Conservation (phyloP, 345 rosid species). For the Luvunga scandens region DNA sequence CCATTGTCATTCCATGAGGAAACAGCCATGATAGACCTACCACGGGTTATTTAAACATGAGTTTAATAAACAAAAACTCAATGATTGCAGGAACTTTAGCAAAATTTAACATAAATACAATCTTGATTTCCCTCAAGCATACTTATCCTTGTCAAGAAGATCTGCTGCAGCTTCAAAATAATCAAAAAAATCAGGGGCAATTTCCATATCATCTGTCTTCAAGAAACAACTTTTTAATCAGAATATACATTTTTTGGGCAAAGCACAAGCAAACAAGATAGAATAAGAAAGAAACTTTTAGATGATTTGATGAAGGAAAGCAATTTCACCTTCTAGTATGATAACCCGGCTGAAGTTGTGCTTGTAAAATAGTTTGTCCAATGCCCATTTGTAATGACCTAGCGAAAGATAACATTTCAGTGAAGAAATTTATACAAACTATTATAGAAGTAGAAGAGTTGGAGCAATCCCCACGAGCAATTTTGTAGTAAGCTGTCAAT, state of each 20-base stretch:
- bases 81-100: not conserved
- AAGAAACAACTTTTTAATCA: conserved; percentile 25
- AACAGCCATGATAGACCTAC: conserved; percentile 96
- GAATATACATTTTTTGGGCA: not conserved
- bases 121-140: conserved; percentile 28
- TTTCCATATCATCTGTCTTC: conserved; percentile 97
- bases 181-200: conserved; percentile 92
- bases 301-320: conserved; percentile 11
- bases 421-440: conserved; percentile 17
- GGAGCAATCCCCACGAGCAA: conserved; percentile 60
- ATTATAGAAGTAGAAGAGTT: conserved; percentile 17
- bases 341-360: conserved; percentile 78
- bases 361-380: conserved; percentile 83
- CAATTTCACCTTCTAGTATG: conserved; percentile 81
- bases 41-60: conserved; percentile 18
- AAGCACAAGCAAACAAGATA: conserved; percentile 8
- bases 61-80: not conserved
- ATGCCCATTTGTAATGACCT: conserved; percentile 98
- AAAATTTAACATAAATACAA: conserved; percentile 5
- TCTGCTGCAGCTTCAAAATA: conserved; percentile 94
- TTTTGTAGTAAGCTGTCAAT: conserved; percentile 87
- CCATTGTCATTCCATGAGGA: conserved; percentile 99
- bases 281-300: not conserved
- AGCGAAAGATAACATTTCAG: conserved; percentile 22
- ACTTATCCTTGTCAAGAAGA: conserved; percentile 93